Evolutionary conservation across 768 basidiomycete genomes (phyloP).

Genomic region (Russula olivacea): DNA sequence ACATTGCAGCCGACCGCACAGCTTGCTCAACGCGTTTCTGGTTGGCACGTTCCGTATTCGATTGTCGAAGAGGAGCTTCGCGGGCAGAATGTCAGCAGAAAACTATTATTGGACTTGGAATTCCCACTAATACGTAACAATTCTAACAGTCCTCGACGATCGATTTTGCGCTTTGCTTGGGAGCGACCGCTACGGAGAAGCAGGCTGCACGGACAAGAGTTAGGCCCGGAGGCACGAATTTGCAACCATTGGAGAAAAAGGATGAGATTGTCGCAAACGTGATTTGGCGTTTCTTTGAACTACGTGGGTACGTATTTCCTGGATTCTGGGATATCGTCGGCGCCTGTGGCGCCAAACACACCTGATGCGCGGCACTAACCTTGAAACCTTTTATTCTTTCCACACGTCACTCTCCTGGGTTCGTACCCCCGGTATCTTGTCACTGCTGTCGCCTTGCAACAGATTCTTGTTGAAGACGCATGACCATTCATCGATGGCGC

Average conservation of each 20-base stretch:
- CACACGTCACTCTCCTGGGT: conserved; percentile 7
- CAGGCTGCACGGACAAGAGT: conserved; percentile 77
- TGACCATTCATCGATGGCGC: conserved; percentile 81
- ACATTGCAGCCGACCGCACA: conserved; percentile 74
- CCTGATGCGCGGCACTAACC: conserved; percentile 23
- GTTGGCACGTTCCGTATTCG: conserved; percentile 83
- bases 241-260: conserved; percentile 79
- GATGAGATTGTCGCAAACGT: conserved; percentile 98
- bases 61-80: conserved; percentile 92
- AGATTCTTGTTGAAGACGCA: conserved; percentile 90
- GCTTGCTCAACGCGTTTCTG: conserved; percentile 78
- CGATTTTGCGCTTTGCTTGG: conserved; percentile 90
- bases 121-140: not conserved
- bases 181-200: conserved; percentile 79
- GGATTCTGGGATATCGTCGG: conserved; percentile 9
- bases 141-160: conserved; percentile 83
- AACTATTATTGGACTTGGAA: not conserved
- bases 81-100: conserved; percentile 81
- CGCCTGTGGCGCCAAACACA: conserved; percentile 23
- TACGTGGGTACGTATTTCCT: conserved; percentile 70
- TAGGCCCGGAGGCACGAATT: conserved; percentile 41
- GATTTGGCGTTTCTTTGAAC: conserved; percentile 95
- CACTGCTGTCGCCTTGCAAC: conserved; percentile 14
- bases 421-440: conserved; percentile 13
- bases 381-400: conserved; percentile 5